Evolutionary conservation across 2,329 filamentous ascomycete genomes (phyloP).

Genomic region (Fusarium sp.): DNA sequence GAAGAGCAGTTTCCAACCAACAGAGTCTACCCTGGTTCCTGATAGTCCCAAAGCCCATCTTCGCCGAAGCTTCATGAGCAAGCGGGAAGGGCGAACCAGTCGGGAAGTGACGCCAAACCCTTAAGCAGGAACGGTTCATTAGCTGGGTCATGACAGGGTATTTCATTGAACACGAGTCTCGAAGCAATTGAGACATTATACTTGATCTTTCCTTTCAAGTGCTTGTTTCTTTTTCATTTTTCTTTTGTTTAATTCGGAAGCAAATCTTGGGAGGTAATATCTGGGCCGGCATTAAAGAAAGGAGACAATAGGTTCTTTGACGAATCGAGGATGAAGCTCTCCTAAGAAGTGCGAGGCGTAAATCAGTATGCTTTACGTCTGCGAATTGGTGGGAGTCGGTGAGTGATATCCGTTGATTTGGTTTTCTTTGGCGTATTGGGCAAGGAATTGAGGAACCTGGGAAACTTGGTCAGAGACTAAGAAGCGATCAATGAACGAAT

Average conservation of each 20-base stretch:
- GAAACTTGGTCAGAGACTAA: slow-evolving; percentile 10
- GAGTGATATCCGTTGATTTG: slow-evolving; percentile 30
- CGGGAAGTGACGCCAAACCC: slow-evolving; percentile 56
- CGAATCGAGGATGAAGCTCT: not conserved
- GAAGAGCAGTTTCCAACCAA: slow-evolving; percentile 74
- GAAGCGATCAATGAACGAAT: slow-evolving; percentile 29
- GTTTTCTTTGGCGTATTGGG: slow-evolving; percentile 32
- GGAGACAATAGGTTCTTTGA: slow-evolving; percentile 12
- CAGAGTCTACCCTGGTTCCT: slow-evolving; percentile 55
- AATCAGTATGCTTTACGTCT: not conserved
- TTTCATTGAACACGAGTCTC: slow-evolving; percentile 1
- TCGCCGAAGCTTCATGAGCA: slow-evolving; percentile 65
- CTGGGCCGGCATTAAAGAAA: slow-evolving; percentile 1
- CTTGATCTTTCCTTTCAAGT: slow-evolving; percentile 7
- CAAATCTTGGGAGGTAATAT: slow-evolving; percentile 23
- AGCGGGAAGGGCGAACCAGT: slow-evolving; percentile 56
- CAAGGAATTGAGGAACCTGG: not conserved
- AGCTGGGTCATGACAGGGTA: not conserved
- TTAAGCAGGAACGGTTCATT: slow-evolving; percentile 10
- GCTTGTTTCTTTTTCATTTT: not conserved
- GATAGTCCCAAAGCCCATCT: slow-evolving; percentile 59
- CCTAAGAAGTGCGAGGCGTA: not conserved
- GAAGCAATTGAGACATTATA: not conserved
- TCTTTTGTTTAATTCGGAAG: slow-evolving; percentile 18
- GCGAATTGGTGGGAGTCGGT: slow-evolving; percentile 9